phyloP scores from a whole-genome alignment of 2,329 filamentous ascomycete species.

The Hortaea werneckii region DNA sequence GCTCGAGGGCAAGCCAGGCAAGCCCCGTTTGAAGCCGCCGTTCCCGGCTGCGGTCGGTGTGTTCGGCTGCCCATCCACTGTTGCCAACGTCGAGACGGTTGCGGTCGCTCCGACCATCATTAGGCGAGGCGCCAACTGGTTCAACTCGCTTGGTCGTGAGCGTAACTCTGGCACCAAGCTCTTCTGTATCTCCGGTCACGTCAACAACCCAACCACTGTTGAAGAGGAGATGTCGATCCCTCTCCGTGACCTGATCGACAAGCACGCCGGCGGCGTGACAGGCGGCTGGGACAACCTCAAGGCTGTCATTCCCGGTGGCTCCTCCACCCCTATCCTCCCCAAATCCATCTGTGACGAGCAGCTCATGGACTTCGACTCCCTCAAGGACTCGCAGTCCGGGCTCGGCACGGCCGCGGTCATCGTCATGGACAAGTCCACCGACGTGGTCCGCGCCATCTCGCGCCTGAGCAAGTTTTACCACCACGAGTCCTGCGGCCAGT shows the following conservation, averaged over 20 bases:
- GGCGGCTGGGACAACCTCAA: conserved; percentile 97
- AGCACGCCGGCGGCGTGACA: conserved; percentile 92
- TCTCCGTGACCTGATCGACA: conserved; percentile 89
- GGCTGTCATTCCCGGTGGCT: conserved; percentile 90
- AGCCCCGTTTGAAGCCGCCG: conserved; percentile 95
- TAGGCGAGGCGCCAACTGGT: conserved; percentile 86
- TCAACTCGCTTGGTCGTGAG: conserved; percentile 86
- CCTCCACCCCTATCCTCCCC: conserved; percentile 89
- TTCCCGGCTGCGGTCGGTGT: conserved; percentile 96
- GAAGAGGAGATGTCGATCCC: conserved; percentile 99
- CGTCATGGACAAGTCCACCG: conserved; percentile 97
- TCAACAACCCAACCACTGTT: conserved; percentile 96
- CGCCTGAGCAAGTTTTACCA: conserved; percentile 94
- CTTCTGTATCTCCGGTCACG: conserved; percentile 95
- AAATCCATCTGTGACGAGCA: conserved; percentile 86
- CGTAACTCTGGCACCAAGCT: conserved; percentile 96
- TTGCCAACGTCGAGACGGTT: conserved; percentile 95
- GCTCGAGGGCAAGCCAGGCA: conserved; percentile 94
- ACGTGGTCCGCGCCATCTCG: conserved; percentile 88
- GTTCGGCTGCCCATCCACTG: conserved; percentile 95
- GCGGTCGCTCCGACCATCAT: conserved; percentile 93
- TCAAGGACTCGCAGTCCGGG: conserved; percentile 96
- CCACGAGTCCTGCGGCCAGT: conserved; percentile 97
- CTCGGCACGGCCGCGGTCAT: conserved; percentile 95
- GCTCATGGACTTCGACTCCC: conserved; percentile 96